Evolutionary conservation across 2,329 filamentous ascomycete species (phyloP).

Genomic region (Teratosphaeria pseudoeucalypti): DNA sequence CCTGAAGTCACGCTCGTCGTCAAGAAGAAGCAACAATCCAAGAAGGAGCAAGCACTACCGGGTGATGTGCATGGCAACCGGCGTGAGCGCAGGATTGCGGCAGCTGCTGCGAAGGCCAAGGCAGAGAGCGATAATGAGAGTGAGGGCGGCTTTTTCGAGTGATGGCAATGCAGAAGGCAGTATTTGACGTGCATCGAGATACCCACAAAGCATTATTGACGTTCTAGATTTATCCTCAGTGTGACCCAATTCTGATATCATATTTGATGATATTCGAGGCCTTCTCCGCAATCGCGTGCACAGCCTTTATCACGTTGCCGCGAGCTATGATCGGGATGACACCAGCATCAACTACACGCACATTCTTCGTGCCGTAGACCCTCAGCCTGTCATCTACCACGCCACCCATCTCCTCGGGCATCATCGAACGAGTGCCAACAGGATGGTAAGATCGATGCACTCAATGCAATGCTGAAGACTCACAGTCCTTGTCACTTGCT

Average conservation of each 20-base stretch:
- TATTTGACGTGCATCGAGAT: neutral
- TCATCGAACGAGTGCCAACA: too few species aligned
- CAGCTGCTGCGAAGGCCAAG: constrained; percentile 2
- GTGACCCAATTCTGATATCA: neutral
- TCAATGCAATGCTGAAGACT: too few species aligned
- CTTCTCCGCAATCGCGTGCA: constrained; percentile 24
- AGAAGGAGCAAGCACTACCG: constrained; percentile 5
- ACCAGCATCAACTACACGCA: constrained; percentile 29
- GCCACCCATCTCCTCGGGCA: constrained; percentile 19
- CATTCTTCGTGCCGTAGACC: constrained; percentile 27
- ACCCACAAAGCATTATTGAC: neutral
- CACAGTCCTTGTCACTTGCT: too few species aligned
- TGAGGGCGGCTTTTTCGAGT: constrained; percentile 29
- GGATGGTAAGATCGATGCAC: too few species aligned
- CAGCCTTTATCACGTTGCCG: constrained; percentile 19
- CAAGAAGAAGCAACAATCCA: constrained; percentile 2
- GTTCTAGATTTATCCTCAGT: neutral
- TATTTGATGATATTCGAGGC: constrained; percentile 17
- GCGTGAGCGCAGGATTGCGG: constrained; percentile 1
- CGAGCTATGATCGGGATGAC: constrained; percentile 20
- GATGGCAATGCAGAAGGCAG: neutral
- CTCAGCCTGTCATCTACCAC: constrained; percentile 28
- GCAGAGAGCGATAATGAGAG: constrained; percentile 24
- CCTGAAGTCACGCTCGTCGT: neutral
- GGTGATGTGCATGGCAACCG: constrained; percentile 9